Evolutionary conservation across 768 basidiomycete species (phyloP), one percentile per base, ranked within the genome.

Genomic region (Tricholoma hemisulphureum): DNA sequence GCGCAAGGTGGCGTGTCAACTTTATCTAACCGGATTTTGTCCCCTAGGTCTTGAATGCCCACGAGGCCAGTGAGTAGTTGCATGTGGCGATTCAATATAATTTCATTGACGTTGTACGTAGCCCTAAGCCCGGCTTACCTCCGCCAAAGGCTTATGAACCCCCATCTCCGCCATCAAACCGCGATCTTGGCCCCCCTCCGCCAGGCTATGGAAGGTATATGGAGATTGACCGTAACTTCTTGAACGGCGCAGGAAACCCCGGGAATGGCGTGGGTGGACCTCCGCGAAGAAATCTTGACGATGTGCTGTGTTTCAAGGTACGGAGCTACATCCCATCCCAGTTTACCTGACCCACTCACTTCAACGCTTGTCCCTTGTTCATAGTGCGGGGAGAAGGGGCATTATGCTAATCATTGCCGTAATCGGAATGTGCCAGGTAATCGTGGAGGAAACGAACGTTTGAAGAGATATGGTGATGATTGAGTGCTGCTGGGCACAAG

Each of bases 341-440:
- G 23, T 46, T 48, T 46, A 35, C 52, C 4, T 23, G 5, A 39
- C 39, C 55, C 37, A 43, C 28, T 34, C 29, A 55, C 26, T 56
- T 53, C 53, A 50, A 56, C 32, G 52, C 31, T 63, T 4, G 43
- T 49, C 23, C 41, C 41, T n/a, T 56, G 54, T 51, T 56, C 62
- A 5, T 60, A 93, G 88, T 97, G 95, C 66, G 92, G 92, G 34
- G 87, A 93, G 71, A 88, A 89, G 63, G 96, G 96, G 1, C 96
- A 98, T 69, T 96, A 96, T 68, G 95, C 95, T 18, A 96, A 97
- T 69, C 87, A 91, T 65, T 97, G 95, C 72, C 84, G 88, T 39
- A 95, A 95, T 70, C 78, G 90, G 56, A 95, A 94, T 69, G 88
- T 93, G 21, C 94, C 94, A 24, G 94, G 94, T 11, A 93, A 92